phyloP scores from a whole-genome alignment of 2,329 filamentous ascomycete species.

The Huntiella abstrusa region DNA sequence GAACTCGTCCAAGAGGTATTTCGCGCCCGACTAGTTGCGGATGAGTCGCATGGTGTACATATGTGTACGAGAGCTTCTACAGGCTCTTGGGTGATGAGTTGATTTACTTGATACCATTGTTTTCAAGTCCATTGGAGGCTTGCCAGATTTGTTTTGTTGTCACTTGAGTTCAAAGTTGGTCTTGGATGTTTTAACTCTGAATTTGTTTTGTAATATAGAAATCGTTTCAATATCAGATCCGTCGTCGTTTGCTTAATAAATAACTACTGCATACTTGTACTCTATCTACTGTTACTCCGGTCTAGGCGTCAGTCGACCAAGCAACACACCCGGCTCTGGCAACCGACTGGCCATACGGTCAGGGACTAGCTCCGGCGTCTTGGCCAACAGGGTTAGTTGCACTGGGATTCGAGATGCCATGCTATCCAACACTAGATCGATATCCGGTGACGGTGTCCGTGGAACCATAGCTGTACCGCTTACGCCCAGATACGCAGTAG shows the following conservation, averaged over 20 bases:
- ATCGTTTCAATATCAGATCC: constrained; percentile 1
- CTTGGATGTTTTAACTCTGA: not conserved
- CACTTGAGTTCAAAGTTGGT: too few relatives aligned
- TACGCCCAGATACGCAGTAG: not conserved
- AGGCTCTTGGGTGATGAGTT: too few relatives aligned
- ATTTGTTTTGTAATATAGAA: not conserved
- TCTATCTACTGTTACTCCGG: constrained; percentile 20
- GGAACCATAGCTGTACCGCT: constrained; percentile 14
- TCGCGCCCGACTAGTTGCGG: constrained; percentile 38
- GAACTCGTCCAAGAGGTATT: constrained; percentile 53
- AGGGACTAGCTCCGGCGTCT: constrained; percentile 40
- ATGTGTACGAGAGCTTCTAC: too few relatives aligned
- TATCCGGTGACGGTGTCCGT: constrained; percentile 30
- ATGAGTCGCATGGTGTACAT: too few relatives aligned
- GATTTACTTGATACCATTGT: too few relatives aligned
- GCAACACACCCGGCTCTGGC: constrained; percentile 26
- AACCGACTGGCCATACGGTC: constrained; percentile 43
- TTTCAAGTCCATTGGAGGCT: too few relatives aligned
- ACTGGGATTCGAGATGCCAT: constrained; percentile 10
- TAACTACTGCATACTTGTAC: not conserved
- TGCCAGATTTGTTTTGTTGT: too few relatives aligned
- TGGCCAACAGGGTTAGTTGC: constrained; percentile 30
- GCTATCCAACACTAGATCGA: constrained; percentile 5
- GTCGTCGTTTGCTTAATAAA: constrained; percentile 3
- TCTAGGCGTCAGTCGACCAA: constrained; percentile 27